phyloP scores from a whole-genome alignment of 768 basidiomycete genomes.

The Trichaptum fuscoviolaceum region DNA sequence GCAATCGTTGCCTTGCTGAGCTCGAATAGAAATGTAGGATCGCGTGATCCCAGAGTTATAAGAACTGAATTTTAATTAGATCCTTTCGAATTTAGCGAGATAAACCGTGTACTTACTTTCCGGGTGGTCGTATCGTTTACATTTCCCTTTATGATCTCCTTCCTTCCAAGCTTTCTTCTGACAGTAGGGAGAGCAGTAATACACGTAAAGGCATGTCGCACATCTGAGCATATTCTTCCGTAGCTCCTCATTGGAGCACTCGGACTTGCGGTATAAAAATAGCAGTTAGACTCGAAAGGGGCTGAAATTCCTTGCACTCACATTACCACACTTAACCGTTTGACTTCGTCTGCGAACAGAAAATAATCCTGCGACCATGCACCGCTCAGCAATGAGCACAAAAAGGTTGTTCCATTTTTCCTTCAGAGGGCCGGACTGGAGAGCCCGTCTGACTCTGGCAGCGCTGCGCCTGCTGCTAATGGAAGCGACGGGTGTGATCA shows the following conservation, averaged over 20 bases:
- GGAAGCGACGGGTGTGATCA: not conserved
- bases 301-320: not conserved
- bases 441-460: not conserved
- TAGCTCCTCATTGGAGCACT: not conserved
- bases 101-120: not conserved
- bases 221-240: not conserved
- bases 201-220: slow-evolving; percentile 8
- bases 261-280: not conserved
- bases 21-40: not conserved
- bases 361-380: not conserved
- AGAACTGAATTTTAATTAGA: not conserved
- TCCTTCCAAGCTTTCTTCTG: slow-evolving; percentile 7
- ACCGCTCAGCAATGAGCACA: not conserved
- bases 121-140: not conserved
- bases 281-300: no score
- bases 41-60: not conserved
- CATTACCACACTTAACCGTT: not conserved
- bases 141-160: not conserved
- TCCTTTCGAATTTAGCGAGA: not conserved
- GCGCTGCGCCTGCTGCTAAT: not conserved
- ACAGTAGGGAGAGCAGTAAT: slow-evolving; percentile 14
- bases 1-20: not conserved
- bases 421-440: not conserved
- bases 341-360: not conserved
- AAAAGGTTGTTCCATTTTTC: not conserved